A percentile compares a stretch with the other conserved stretches of the same genome.
phyloP scores from a whole-genome alignment of 208 protist genomes.

The Crithidia expoeki region DNA sequence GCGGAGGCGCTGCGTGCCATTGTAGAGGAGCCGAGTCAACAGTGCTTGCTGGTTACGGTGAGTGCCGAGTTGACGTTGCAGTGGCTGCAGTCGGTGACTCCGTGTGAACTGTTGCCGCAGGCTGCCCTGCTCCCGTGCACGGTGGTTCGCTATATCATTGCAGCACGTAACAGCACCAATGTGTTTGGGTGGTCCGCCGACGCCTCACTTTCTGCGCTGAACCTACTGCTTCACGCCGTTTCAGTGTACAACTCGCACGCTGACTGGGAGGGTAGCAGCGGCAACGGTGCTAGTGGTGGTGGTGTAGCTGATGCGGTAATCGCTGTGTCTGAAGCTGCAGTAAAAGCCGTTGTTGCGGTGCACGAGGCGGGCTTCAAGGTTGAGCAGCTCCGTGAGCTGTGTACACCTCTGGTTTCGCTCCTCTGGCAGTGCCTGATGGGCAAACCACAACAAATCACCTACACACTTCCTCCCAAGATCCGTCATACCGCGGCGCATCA shows the following conservation, averaged over 20 bases:
- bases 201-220: slow-evolving; percentile 3
- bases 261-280: not conserved
- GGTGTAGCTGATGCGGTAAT: slow-evolving; percentile 2
- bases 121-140: slow-evolving; percentile 36
- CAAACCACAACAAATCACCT: too few relatives aligned
- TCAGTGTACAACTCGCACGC: slow-evolving; percentile 1
- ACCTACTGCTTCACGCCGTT: slow-evolving; percentile 20
- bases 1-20: slow-evolving; percentile 5
- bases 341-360: slow-evolving; percentile 4
- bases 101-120: slow-evolving; percentile 21
- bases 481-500: slow-evolving; percentile 13
- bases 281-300: not conserved
- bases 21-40: slow-evolving; percentile 2
- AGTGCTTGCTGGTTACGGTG: slow-evolving; percentile 19
- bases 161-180: not conserved
- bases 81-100: slow-evolving; percentile 17
- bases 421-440: slow-evolving; percentile 9
- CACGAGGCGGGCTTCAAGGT: slow-evolving; percentile 2
- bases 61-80: slow-evolving; percentile 3
- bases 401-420: not conserved
- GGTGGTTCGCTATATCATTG: slow-evolving; percentile 24
- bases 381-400: slow-evolving; percentile 3
- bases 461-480: not conserved
- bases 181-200: slow-evolving; percentile 3
- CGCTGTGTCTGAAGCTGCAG: slow-evolving; percentile 14